Percentiles rank a stretch among this genome's conserved stretches.
Evolutionary conservation across 192 early-diverging fungal species (phyloP).

Genomic region (Rhizophagus clarus): DNA sequence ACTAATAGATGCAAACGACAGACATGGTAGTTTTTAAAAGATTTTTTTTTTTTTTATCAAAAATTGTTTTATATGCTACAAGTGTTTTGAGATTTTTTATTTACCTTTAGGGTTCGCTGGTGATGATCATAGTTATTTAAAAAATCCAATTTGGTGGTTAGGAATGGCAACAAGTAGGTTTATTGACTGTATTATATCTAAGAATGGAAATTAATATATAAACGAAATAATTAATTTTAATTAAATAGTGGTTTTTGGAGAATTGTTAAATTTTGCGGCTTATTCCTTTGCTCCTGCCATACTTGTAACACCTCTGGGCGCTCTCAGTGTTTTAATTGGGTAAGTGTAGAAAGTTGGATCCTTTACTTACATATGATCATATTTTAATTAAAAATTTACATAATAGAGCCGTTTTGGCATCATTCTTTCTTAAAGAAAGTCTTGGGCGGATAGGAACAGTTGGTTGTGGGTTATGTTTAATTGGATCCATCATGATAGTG

Average conservation of each 20-base stretch:
- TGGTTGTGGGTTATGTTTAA: conserved; percentile 87
- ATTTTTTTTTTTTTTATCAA: background rate
- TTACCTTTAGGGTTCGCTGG: conserved; percentile 53
- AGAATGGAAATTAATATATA: conserved; percentile 12
- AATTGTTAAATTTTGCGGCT: conserved; percentile 91
- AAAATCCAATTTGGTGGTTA: conserved; percentile 88
- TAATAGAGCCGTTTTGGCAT: conserved; percentile 77
- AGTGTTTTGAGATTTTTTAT: background rate
- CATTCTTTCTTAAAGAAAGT: conserved; percentile 85
- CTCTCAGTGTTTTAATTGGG: conserved; percentile 87
- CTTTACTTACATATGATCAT: background rate
- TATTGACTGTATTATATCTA: background rate
- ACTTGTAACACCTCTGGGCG: conserved; percentile 92
- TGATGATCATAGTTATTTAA: conserved; percentile 79
- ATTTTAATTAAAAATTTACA: background rate
- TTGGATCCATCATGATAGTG: conserved; percentile 86
- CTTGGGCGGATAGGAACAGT: conserved; percentile 82
- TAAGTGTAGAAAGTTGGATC: conserved; percentile 22
- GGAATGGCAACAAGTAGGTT: conserved; percentile 83
- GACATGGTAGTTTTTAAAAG: conserved; percentile 46
- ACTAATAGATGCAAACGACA: conserved; percentile 74
- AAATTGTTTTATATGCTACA: conserved; percentile 23
- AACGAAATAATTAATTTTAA: background rate
- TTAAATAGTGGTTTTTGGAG: conserved; percentile 83
- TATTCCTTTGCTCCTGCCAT: conserved; percentile 97